Conservation (phyloP, 169 alveolate species). For the Toxoplasma gondii region DNA sequence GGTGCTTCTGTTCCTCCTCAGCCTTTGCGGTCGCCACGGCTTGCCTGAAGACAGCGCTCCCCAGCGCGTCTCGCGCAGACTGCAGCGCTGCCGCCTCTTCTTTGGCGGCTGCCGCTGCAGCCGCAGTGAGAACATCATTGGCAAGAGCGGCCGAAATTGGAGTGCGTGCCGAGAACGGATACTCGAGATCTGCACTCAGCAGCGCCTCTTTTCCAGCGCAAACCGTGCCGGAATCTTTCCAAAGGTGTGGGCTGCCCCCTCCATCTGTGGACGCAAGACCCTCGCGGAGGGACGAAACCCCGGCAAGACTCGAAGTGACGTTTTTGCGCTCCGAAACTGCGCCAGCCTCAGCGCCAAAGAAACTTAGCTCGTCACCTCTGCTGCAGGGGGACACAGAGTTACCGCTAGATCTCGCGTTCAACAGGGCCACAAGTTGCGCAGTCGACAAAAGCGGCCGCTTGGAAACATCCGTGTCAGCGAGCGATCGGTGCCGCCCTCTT, state of each 20-base stretch:
- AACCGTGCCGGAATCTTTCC: not conserved
- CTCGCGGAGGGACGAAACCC: not conserved
- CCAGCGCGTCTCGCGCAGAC: conserved; percentile 14
- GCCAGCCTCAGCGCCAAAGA: not conserved
- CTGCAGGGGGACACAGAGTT: not conserved
- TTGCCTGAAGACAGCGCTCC: not conserved
- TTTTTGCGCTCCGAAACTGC: not conserved
- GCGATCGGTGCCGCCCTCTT: not conserved
- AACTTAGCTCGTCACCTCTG: not conserved
- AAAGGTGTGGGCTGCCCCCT: not conserved
- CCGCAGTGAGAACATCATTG: not conserved
- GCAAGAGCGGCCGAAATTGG: conserved; percentile 5
- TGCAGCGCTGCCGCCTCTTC: not conserved
- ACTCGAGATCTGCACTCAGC: not conserved
- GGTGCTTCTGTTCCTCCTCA: not conserved
- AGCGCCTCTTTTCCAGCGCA: not conserved
- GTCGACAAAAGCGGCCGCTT: not conserved
- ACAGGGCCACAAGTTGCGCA: conserved; percentile 1
- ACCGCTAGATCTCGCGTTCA: not conserved
- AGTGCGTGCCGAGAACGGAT: not conserved
- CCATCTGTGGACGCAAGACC: not conserved
- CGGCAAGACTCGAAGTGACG: not conserved
- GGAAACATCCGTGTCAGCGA: not conserved
- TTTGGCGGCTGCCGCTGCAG: not conserved
- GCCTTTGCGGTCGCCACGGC: not conserved